Evolutionary conservation across 2,329 filamentous ascomycete species (phyloP), one percentile per base, ranked within the genome.

Genomic region (Ophioceras dolichostomum): DNA sequence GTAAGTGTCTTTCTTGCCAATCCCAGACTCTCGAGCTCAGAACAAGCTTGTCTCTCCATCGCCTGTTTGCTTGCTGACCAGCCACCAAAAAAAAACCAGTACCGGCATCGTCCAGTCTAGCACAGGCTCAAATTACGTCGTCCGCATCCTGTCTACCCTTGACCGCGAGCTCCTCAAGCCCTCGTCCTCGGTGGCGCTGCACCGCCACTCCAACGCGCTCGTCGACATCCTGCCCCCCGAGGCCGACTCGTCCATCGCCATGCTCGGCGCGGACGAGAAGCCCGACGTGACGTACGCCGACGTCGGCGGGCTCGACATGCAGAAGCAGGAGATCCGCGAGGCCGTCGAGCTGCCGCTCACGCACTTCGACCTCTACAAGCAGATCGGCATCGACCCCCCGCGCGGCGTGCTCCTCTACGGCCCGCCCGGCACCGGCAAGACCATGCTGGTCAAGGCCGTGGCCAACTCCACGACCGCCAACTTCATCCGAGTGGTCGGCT

Each of bases 181-280:
- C 31, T 95, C 87, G 17, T 96, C 89, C 37, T 96, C 89, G 38
- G 91, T 98, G 50, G 91, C 91, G 48, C 80, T 98, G 47, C 91
- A 98, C 67, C 82, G 91, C 54, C 91, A 98, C 70, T 96, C 89
- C 41, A 98, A 98, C 64, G 88, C 91, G 43, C 80, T 98, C 39
- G 91, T 98, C 57, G 91, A 98, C 58, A 98, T 98, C 47, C 76
- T 98, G 10, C 91, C 91, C n/a, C 91, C 91, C 4, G 91, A 98
- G 68, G 91, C 91, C 43, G 91, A 98, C 65, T 95, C 88, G 27
- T 95, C 88, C 28, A 98, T 98, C 58, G 91, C 91, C 47, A 98
- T 98, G 91, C 75, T 98, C 13, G 89, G 89, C 43, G 74, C 81
- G 40, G 84, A 94, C 54, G 91, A 98, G 73, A 98, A 96, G 72